Evolutionary conservation across 768 basidiomycete genomes (phyloP), one percentile per base, ranked within the genome.

Genomic region (Lanmaoa pseudosensibilis): DNA sequence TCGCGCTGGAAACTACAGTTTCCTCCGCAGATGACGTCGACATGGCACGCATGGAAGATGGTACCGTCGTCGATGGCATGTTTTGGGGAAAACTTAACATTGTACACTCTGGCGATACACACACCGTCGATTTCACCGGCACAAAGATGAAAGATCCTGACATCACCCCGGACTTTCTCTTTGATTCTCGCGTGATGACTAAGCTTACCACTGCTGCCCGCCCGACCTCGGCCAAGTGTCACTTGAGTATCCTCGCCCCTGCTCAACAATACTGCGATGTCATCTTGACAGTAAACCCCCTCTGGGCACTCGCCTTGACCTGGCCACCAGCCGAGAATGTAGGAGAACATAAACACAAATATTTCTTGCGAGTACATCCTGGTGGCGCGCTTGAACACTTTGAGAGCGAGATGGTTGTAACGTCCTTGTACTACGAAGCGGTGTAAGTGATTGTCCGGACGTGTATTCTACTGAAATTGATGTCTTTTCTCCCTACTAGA

Each of bases 21-120:
- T 79, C 82, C 50, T 92, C 92, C 3, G 83, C 81, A 44, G 88
- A 89, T 36, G 92, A 92, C 62, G 80, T 92, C 36, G 92, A 94
- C 68, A 93, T 94, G 92, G 88, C 92, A 3, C 82, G 89, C 48
- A 92, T 91, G 87, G 92, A 93, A 60, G 92, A 94, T 63, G 92
- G 91, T 1, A 92, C 89, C 15, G 76, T 84, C 23, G 92, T 94
- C 19, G 92, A 90, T 47, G 92, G 92, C 39, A 75, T 83, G 72
- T 94, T 92, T 73, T 93, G 88, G 90, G 92, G 92, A 5, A 92
- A 92, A 67, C 83, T 94, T 52, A 84, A 84, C 61, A 90, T 94
- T 49, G 82, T 92, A 13, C 92, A 94, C 65, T 76, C 82, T 1
- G 88, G 85, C 33, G 88, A 90, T 63, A 85, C 74, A 18, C 92